These are phyloP conservation scores for Dovyalis caffra DNA, from an alignment of 345 rosid species.

Conservation along the genomic window DNA sequence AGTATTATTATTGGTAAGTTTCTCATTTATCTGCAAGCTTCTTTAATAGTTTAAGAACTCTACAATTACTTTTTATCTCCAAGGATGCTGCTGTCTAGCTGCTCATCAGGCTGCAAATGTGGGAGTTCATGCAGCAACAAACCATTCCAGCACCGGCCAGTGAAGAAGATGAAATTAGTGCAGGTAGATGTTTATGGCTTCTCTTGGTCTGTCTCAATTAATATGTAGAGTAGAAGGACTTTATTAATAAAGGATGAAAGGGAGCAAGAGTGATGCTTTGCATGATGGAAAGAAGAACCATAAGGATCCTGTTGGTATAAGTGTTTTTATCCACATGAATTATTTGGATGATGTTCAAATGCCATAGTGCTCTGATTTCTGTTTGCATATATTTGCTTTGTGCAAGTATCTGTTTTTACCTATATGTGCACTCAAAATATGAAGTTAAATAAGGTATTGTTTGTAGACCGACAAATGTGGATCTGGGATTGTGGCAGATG, in stretches of 20 bases:
- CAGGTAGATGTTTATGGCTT: constrained; percentile 50
- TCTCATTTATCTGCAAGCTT: not conserved
- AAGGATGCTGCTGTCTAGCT: constrained; percentile 92
- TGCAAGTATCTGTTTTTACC: constrained; percentile 5
- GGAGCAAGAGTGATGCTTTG: not conserved
- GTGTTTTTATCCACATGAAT: not conserved
- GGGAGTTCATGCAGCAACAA: constrained; percentile 77
- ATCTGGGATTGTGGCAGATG: constrained; percentile 86
- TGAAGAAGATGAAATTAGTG: constrained; percentile 83
- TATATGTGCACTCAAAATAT: constrained; percentile 14
- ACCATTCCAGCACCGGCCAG: constrained; percentile 85
- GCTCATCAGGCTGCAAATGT: constrained; percentile 94
- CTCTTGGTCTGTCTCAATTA: constrained; percentile 9
- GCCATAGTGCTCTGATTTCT: constrained; percentile 12
- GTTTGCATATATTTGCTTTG: constrained; percentile 6
- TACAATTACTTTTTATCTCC: not conserved
- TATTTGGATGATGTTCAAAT: not conserved
- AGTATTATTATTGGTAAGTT: not conserved
- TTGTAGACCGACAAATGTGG: constrained; percentile 98
- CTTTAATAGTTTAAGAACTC: not conserved
- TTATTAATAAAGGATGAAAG: not conserved
- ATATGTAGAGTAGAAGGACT: not conserved
- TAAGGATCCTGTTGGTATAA: not conserved
- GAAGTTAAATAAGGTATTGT: constrained; percentile 35
- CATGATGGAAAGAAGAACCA: not conserved